phyloP scores from a whole-genome alignment of 768 basidiomycete genomes.

The Russula compacta region DNA sequence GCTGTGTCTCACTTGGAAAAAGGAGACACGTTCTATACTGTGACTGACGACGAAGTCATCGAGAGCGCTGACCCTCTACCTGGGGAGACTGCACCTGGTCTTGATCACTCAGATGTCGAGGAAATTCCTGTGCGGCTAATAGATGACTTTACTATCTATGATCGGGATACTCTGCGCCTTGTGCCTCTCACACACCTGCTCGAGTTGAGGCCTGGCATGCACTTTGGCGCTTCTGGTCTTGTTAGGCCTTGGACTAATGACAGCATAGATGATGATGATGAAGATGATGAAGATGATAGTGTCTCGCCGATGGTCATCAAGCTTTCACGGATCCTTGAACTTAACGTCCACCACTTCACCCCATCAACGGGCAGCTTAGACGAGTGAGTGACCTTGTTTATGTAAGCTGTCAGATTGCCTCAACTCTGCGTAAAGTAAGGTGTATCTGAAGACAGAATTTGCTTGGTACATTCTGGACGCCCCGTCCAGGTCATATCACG shows the following conservation, averaged over 20 bases:
- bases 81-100: not conserved
- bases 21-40: not conserved
- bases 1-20: not conserved
- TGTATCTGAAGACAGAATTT: slow-evolving; percentile 50
- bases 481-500: slow-evolving; percentile 39
- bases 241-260: slow-evolving; percentile 32
- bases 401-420: no score
- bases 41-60: not conserved
- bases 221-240: slow-evolving; percentile 32
- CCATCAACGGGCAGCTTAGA: slow-evolving; percentile 31
- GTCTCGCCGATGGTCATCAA: slow-evolving; percentile 27
- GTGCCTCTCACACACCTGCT: slow-evolving; percentile 36
- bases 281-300: not conserved
- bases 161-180: slow-evolving; percentile 29
- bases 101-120: slow-evolving; percentile 21
- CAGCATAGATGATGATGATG: slow-evolving; percentile 9
- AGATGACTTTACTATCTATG: slow-evolving; percentile 45
- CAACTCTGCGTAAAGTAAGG: slow-evolving; percentile 34
- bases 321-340: slow-evolving; percentile 37
- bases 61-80: not conserved
- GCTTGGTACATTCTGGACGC: slow-evolving; percentile 64
- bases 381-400: slow-evolving; percentile 28
- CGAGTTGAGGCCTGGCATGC: slow-evolving; percentile 21
- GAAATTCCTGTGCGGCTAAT: slow-evolving; percentile 50
- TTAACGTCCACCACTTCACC: slow-evolving; percentile 37